Base-by-base conservation (phyloP, 1,139 yeast genomes). In the Scheffersomyces insectosa region DNA sequence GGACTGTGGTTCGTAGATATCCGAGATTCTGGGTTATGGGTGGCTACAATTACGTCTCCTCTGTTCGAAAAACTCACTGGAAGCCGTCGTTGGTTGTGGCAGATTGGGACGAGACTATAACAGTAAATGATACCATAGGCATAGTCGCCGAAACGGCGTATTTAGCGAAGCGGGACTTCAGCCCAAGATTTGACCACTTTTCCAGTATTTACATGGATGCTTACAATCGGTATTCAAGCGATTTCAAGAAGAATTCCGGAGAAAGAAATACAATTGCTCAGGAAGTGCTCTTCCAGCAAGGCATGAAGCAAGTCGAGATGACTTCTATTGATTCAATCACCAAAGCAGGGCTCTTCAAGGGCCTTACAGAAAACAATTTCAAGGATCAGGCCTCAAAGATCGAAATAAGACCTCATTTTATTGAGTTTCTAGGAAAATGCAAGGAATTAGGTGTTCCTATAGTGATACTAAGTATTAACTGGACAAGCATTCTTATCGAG, bases 101-200 rank as follows among this genome's bases (percentile, higher is more conserved):
- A 2, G 93, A 85, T 55, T 85, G 88, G 84, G 93, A 85, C 57
- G 91, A 84, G 45, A 85, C 91, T 0, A 69, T 82, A 25, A 83
- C 91, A 0, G 50, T 56, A 7, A 52, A 59, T 12, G 91, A 85
- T 57, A 83, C 91, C 1, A 76, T 83, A 34, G 59, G 60, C 20
- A 55, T 75, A 5, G 68, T 83, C 3, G 82, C 84, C 3, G 65
- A 70, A 28, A 72, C 82, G 0, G 82, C 85, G 0, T 79, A 79
- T 46, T 34, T 40, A 3, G 52, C 56, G 16, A 69, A 73, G 38
- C 75, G 75, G 1, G 54, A 55, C 3, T 63, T 65, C 42, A 51
- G 57, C 4, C 76, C 78, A 2, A 56, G 61, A 1, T 79, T 83
- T 66, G 47, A 52, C 25, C 66, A 77, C 50, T 83, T 79, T 56